Base-by-base conservation (phyloP, 1,139 yeast genomes). In the Pichia sp. region DNA sequence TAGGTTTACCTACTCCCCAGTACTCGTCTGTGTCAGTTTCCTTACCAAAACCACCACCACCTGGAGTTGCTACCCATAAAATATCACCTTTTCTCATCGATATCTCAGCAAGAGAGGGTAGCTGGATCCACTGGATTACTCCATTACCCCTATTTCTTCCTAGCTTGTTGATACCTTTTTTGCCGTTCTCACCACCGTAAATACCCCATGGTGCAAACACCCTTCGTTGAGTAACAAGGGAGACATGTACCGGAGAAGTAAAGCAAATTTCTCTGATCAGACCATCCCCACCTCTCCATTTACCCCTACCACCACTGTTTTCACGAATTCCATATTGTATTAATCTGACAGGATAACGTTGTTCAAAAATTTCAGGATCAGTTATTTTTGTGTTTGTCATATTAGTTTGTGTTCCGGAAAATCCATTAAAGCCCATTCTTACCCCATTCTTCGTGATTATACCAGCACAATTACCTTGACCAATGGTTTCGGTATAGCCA, bases 21-120 rank as follows among this genome's bases (percentile, higher is more conserved):
- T 13, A 48, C n/a, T 44, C 51, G 36, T 48, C 51, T 22, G 44
- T 48, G 37, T 48, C 51, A 12, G 51, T 43, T 28, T 30, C 41
- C 12, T 51, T 56, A 44, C 80, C 81, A 60, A 70, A 76, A 1
- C 80, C 82, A 46, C 81, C 81, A 44, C 80, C 81, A 49, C 81
- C 81, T 1, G 81, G 80, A 1, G 80, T 75, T 28, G 46, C 46
- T 21, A 43, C 16, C 46, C 46, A 43, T n/a, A 43, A 28, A 2
- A 43, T 43, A 30, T 43, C 46, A 28, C 46, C 49, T 30, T 30
- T 40, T 41, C 57, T 66, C 53, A 21, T 76, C 70, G 43, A 73
- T 65, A 41, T 76, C 58, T 37, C 75, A 65, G 57, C 76, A 80
- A 30, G 79, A 79, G 50, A 63, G 64, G 58, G 63, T 55, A 55